phyloP scores from a whole-genome alignment of 2,329 filamentous ascomycete species.

The Neoarthrinium moseri region DNA sequence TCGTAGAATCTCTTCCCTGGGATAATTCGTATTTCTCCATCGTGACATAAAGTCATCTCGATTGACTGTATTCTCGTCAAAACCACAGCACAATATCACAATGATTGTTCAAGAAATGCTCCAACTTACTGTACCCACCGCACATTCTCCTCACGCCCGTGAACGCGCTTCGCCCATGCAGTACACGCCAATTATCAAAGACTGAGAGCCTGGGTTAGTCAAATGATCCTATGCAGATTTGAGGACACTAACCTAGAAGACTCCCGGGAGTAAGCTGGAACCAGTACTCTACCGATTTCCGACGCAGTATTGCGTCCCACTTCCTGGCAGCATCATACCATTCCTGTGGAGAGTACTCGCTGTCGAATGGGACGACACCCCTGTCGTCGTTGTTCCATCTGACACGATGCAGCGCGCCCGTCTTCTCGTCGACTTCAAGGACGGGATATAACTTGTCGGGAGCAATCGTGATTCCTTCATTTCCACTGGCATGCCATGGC shows the following conservation, averaged over 20 bases:
- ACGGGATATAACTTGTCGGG: conserved; percentile 72
- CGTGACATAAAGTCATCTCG: conserved; percentile 79
- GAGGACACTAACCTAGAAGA: conserved; percentile 64
- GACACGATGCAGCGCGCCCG: conserved; percentile 51
- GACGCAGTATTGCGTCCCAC: conserved; percentile 69
- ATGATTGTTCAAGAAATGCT: not conserved
- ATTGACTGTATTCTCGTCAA: conserved; percentile 54
- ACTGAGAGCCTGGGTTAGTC: conserved; percentile 45
- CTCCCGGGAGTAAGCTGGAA: conserved; percentile 78
- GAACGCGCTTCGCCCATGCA: conserved; percentile 84
- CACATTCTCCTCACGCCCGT: conserved; percentile 84
- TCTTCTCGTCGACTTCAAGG: conserved; percentile 54
- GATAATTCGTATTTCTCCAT: conserved; percentile 69
- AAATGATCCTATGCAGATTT: not conserved
- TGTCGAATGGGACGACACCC: conserved; percentile 61
- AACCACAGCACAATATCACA: not conserved
- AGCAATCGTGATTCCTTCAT: conserved; percentile 76
- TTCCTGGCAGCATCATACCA: conserved; percentile 83
- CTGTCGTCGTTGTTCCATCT: conserved; percentile 95
- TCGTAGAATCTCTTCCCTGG: conserved; percentile 41
- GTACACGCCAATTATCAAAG: conserved; percentile 93
- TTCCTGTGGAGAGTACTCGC: conserved; percentile 42
- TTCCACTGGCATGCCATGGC: conserved; percentile 85
- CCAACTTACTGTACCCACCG: conserved; percentile 78
- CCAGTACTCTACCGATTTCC: conserved; percentile 69